phyloP scores from a whole-genome alignment of 176 grass and related monocot species.

The Oryza meridionalis region DNA sequence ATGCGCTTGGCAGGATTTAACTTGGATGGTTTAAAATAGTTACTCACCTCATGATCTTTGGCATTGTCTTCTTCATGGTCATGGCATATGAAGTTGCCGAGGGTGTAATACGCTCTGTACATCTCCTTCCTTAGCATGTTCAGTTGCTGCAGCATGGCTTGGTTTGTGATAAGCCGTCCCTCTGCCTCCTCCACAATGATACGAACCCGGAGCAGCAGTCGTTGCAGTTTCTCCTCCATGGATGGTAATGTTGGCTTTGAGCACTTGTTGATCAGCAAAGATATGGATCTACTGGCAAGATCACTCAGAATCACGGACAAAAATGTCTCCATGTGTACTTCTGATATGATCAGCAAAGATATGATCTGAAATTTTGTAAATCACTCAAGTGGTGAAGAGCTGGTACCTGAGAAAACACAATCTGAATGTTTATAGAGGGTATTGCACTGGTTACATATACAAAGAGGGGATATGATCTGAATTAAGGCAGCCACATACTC shows the following conservation, averaged over 20 bases:
- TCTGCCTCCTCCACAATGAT: slow-evolving; percentile 32
- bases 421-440: background rate
- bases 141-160: background rate
- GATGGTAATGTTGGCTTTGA: background rate
- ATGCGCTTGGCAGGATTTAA: too few species aligned
- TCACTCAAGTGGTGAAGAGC: background rate
- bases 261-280: background rate
- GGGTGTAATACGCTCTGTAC: background rate
- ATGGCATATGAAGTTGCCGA: too few species aligned
- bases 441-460: background rate
- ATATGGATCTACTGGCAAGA: slow-evolving; percentile 5
- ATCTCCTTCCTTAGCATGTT: background rate
- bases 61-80: too few species aligned
- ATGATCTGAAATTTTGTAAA: background rate
- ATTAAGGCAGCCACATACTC: background rate
- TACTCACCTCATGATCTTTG: too few species aligned
- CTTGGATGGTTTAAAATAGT: too few species aligned
- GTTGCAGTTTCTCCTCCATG: background rate
- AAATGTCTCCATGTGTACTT: background rate
- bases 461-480: too few species aligned
- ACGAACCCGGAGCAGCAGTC: background rate
- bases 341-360: background rate
- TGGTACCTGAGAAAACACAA: background rate
- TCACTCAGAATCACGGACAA: background rate
- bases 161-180: slow-evolving; percentile 20